Evolutionary conservation across 306 rosid species (phyloP).

Genomic region (Clitoria ternatea): DNA sequence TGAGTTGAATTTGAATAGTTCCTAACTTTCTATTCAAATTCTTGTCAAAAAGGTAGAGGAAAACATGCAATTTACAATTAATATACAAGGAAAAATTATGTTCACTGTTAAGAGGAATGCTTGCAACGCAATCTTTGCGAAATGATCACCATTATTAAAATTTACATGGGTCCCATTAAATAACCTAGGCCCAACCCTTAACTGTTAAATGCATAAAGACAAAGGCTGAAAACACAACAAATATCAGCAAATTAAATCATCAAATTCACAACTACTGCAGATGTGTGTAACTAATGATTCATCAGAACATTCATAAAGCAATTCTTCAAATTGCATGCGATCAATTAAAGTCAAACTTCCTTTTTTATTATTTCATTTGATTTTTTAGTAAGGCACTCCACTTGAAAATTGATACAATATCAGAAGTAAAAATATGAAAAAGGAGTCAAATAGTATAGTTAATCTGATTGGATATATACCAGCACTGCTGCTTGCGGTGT

Average conservation of each 20-base stretch:
- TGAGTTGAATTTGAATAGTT: constrained; percentile 12
- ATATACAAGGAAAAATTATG: neutral
- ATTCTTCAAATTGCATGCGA: neutral
- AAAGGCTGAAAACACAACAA: neutral
- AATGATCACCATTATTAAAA: neutral
- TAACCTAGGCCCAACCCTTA: neutral
- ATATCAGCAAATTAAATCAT: neutral
- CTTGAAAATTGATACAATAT: neutral
- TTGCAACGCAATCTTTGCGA: neutral
- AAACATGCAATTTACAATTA: neutral
- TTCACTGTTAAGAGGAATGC: neutral
- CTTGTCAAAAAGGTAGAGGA: neutral
- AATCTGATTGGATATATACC: constrained; percentile 47
- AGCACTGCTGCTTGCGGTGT: constrained; percentile 75
- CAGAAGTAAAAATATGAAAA: neutral
- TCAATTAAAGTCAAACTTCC: neutral
- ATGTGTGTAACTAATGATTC: neutral
- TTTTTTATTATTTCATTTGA: neutral
- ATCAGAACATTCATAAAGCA: neutral
- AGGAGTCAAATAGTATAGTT: neutral
- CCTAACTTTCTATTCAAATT: neutral
- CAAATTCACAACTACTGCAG: neutral
- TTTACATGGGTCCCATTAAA: neutral
- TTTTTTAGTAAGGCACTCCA: neutral
- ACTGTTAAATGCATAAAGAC: constrained; percentile 7